A percentile compares a stretch with the other conserved stretches of the same genome.
Conservation (phyloP, 2,329 filamentous ascomycete species). For the Arthrinium puccinioides region DNA sequence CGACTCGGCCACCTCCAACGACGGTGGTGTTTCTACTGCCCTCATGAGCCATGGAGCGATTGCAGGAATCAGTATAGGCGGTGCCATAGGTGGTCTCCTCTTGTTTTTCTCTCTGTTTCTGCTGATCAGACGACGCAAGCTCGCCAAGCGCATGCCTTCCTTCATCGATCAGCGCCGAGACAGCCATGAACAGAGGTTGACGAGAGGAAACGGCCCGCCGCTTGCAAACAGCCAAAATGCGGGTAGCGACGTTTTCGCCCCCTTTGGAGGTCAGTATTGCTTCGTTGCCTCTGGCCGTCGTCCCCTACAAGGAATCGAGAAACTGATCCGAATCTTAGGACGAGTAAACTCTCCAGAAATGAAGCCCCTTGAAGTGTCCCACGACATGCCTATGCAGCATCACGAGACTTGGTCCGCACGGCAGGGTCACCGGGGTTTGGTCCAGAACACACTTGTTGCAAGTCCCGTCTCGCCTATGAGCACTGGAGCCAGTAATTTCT, state of each 20-base stretch:
- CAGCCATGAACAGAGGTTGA: conserved; percentile 7
- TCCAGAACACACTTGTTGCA: too few relatives aligned
- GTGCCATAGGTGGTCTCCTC: conserved; percentile 8
- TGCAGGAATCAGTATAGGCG: conserved; percentile 13
- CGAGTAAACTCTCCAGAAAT: too few relatives aligned
- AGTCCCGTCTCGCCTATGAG: conserved; percentile 3
- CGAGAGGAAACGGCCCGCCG: conserved; percentile 3
- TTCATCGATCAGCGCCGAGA: conserved; percentile 7
- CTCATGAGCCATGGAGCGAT: conserved; percentile 7
- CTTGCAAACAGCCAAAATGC: conserved; percentile 2
- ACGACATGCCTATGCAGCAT: too few relatives aligned
- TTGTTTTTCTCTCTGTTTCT: conserved; percentile 12
- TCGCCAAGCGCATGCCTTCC: conserved; percentile 6
- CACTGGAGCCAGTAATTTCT: neutral
- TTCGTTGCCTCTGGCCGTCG: neutral
- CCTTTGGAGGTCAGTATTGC: conserved; percentile 33
- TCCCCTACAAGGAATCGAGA: too few relatives aligned
- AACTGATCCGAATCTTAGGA: too few relatives aligned
- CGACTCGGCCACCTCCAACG: too few relatives aligned
- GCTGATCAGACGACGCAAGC: conserved; percentile 14
- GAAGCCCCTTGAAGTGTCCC: too few relatives aligned
- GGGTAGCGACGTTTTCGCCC: conserved; percentile 31
- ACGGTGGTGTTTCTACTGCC: too few relatives aligned
- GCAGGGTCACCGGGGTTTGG: too few relatives aligned
- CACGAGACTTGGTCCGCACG: too few relatives aligned